Percentiles rank a stretch among this genome's conserved stretches.
These are phyloP conservation scores for Umbelopsis vinacea DNA, from an alignment of 192 early-diverging fungal species.

Conservation along the genomic window DNA sequence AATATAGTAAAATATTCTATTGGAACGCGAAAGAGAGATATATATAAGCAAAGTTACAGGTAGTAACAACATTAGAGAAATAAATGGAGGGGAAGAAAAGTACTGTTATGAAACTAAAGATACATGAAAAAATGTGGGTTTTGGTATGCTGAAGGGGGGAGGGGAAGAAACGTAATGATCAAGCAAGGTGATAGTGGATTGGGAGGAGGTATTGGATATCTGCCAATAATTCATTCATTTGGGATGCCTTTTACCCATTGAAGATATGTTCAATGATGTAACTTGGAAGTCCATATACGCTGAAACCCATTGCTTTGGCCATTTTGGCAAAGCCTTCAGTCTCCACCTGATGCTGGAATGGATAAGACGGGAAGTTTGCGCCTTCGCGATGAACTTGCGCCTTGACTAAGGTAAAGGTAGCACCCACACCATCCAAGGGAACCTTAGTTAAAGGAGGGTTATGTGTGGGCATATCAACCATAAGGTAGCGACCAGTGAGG, in stretches of 20 bases:
- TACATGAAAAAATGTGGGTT: background rate
- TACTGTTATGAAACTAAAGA: constrained; percentile 2
- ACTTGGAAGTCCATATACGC: constrained; percentile 63
- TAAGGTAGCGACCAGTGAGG: constrained; percentile 36
- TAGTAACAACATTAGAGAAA: constrained; percentile 1
- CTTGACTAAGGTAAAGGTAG: constrained; percentile 68
- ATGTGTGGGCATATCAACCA: constrained; percentile 43
- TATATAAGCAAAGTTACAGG: constrained; percentile 2
- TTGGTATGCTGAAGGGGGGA: background rate
- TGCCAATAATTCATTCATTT: background rate
- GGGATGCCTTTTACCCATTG: background rate
- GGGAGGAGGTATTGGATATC: background rate
- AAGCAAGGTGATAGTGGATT: background rate
- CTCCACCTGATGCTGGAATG: constrained; percentile 68
- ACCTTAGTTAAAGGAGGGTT: constrained; percentile 39
- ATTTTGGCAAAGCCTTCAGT: constrained; percentile 76
- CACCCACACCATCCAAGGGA: constrained; percentile 65
- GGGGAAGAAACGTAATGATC: background rate
- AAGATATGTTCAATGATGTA: constrained; percentile 60
- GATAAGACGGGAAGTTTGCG: constrained; percentile 62
- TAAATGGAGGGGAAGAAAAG: background rate
- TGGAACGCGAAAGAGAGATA: background rate
- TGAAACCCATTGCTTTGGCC: constrained; percentile 62
- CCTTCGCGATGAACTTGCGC: constrained; percentile 67
- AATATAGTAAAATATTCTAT: background rate